Evolutionary conservation across 2,329 filamentous ascomycete genomes (phyloP).

Genomic region (Monilinia aucupariae): DNA sequence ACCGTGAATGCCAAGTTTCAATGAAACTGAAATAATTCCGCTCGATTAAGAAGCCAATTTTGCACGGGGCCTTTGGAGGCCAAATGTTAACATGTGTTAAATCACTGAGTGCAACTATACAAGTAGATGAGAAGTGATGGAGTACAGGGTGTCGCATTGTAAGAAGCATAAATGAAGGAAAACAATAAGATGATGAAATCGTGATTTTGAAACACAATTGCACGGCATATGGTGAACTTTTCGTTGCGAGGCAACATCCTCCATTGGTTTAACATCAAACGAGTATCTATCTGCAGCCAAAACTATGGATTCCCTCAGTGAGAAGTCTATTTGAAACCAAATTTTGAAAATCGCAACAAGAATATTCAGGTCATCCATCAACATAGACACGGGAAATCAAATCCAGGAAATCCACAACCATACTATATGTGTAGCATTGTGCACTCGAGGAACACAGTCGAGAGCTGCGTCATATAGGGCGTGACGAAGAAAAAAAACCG

Average conservation of each 20-base stretch:
- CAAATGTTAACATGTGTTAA: not conserved
- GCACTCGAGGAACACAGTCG: not conserved
- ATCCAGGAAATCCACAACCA: not conserved
- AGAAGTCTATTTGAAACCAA: not conserved
- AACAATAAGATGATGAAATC: too few species aligned
- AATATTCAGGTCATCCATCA: too few species aligned
- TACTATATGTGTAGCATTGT: not conserved
- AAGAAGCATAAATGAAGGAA: too few species aligned
- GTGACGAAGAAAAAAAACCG: not conserved
- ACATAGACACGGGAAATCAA: not conserved
- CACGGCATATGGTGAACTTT: rapidly evolving
- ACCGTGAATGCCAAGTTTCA: not conserved
- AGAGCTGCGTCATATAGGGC: not conserved
- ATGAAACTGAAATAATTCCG: not conserved
- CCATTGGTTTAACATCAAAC: too few species aligned
- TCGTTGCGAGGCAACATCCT: not conserved
- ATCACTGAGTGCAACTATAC: not conserved
- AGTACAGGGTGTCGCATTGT: not conserved
- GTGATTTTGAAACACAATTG: too few species aligned
- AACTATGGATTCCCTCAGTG: not conserved
- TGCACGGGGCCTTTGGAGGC: not conserved
- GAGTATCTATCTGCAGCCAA: not conserved
- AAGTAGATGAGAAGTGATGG: not conserved
- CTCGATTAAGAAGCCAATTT: not conserved
- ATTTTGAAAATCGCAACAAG: not conserved